These are phyloP conservation scores for Acorus gramineus DNA, from an alignment of 106 monocot species.

Conservation along the genomic window DNA sequence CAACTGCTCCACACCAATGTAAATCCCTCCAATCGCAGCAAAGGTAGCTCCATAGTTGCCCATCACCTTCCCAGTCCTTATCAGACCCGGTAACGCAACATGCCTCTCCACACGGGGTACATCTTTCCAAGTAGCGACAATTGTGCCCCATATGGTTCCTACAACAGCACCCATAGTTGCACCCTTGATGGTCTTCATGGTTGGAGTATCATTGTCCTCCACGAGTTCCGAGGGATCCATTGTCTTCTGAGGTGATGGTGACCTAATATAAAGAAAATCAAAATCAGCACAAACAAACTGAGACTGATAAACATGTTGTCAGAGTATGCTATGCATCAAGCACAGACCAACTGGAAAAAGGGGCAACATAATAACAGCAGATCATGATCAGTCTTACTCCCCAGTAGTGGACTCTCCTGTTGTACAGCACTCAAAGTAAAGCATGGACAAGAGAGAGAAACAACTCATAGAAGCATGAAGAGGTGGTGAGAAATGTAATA, in stretches of 20 bases:
- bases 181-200: constrained; percentile 82
- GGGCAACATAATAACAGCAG: too few species aligned
- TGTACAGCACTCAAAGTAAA: too few species aligned
- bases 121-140: constrained; percentile 92
- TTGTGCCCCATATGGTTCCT: constrained; percentile 83
- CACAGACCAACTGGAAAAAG: too few species aligned
- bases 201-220: constrained; percentile 65
- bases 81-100: constrained; percentile 76
- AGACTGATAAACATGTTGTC: too few species aligned
- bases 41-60: constrained; percentile 80
- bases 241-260: not conserved
- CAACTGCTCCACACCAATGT: constrained; percentile 87
- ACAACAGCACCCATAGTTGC: constrained; percentile 58
- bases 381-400: too few species aligned
- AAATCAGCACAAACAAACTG: too few species aligned
- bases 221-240: constrained; percentile 54
- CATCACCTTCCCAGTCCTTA: constrained; percentile 84
- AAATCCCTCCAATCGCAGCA: constrained; percentile 75
- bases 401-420: too few species aligned
- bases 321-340: too few species aligned
- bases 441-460: too few species aligned
- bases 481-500: too few species aligned
- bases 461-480: too few species aligned
- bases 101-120: constrained; percentile 87
- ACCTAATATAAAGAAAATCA: too few species aligned